A percentile compares a stretch with the other conserved stretches of the same genome.
These are phyloP conservation scores for Cymbopogon flexuosus DNA, from an alignment of 202 grass and related monocot species.

Conservation along the genomic window DNA sequence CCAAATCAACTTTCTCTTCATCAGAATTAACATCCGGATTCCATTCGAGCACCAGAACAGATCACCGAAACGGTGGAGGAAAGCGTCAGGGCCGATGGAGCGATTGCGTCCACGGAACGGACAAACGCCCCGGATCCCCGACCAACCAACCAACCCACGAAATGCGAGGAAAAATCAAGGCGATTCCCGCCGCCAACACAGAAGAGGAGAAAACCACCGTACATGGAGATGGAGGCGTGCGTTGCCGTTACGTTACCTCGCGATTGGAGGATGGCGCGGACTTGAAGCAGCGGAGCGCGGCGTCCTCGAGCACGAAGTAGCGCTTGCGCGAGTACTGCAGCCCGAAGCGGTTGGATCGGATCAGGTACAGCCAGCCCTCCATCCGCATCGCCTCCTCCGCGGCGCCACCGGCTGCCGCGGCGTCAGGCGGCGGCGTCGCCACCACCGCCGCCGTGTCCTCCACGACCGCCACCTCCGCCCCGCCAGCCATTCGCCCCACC, in stretches of 20 bases:
- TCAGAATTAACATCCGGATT: slow-evolving; percentile 3
- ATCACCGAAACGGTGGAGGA: not conserved
- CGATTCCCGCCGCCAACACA: not conserved
- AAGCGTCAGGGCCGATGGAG: not conserved
- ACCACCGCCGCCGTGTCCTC: not conserved
- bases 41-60: not conserved
- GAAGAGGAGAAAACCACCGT: not conserved
- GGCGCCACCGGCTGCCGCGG: not conserved
- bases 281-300: slow-evolving; percentile 74
- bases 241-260: slow-evolving; percentile 40
- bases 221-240: too few species aligned
- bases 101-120: not conserved
- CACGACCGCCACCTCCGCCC: slow-evolving; percentile 21
- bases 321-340: slow-evolving; percentile 86
- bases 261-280: slow-evolving; percentile 47
- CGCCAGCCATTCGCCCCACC: not conserved
- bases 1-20: not conserved
- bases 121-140: not conserved
- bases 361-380: slow-evolving; percentile 91
- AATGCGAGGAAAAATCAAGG: not conserved
- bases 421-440: not conserved
- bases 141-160: not conserved
- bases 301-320: slow-evolving; percentile 91
- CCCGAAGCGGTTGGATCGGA: slow-evolving; percentile 80
- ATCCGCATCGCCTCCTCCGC: slow-evolving; percentile 39